Evolutionary conservation across 2,329 filamentous ascomycete species (phyloP), one percentile per base, ranked within the genome.

Genomic region (Xylariales sp.): DNA sequence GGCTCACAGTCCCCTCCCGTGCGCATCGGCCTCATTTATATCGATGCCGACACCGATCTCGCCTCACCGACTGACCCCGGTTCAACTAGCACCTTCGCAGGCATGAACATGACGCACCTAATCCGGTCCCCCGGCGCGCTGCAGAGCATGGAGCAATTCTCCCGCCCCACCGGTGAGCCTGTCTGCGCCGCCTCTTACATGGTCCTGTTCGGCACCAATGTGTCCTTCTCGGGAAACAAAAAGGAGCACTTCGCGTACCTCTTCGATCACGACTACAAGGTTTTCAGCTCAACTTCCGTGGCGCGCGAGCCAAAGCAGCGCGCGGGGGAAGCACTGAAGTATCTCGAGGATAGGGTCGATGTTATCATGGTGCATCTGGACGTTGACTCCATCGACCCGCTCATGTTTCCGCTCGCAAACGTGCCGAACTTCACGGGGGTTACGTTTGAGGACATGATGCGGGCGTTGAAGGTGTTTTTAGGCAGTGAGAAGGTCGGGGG

Each of bases 311-410:
- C 35, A 3, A 14, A 27, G 11, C 2, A 38, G 15, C 35, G 22
- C 4, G 35, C 20, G 12, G 28, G 7, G 18, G 35, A 25, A 20
- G 35, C 35, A 2, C 35, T 38, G 5, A 28, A 1, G 3, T 27
- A 14, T 5, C 35, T 38, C 18, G 35, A 27, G 3, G 35, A 38
- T 4, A 32, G 18, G n/a, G 27, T 40, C 11, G 38, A 40, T 33
- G 16, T 40, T 9, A 34, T 34, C 14, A 9, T 40, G 21, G 38
- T 34, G 15, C 38, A 40, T 20, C 38, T 40, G 8, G 38, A 40
- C 19, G 29, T 40, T 12, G 38, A 33, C 29, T 25, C 28, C 1
- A 40, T 40, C 29, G 29, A 40, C 15, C 38, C 38, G 2, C 10
- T n/a, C 10, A 33, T 33, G 19, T 40, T 33, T 25, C 38, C 38